Base-by-base conservation (phyloP, 2,329 filamentous ascomycete species). In the Akanthomyces dipterigenus region DNA sequence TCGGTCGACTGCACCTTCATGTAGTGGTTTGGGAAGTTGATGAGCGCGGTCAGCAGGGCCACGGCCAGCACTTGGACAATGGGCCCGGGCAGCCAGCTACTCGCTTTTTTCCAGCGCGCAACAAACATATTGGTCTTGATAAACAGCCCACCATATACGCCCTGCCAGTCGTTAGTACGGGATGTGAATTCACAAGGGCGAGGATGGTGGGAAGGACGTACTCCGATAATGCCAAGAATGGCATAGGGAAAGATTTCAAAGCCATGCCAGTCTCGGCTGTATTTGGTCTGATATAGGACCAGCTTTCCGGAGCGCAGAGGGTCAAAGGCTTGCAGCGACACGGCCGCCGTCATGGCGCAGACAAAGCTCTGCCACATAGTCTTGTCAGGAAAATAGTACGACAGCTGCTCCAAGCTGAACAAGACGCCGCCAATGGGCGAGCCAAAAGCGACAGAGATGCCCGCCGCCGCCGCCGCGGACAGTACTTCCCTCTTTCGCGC, bases 351-450 rank as follows among this genome's bases (percentile, higher is more conserved):
- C 93, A 98, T 98, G 71, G 95, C 95, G 69, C 95, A 98, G 45
- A 99, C 95, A 70, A 99, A 99, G 69, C 92, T 96, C 73, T 97
- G 95, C 95, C 95, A 99, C 95, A 99, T 98, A 11, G 95, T 98
- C 75, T 98, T 98, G 76, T 98, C 93, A 0, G 95, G 93, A 68
- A 98, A 98, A 74, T 97, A 98, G 73, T 97, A 98, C 1, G 92
- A 96, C 3, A 98, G 80, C 82, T 96, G 91, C 84, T 96, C 93
- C n/a, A 98, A 83, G 75, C 91, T 96, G 78, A 98, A 98, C 22
- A 98, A 78, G 24, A 98, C 93, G 51, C 93, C 93, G 12, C 93
- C 95, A 61, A 98, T 96, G 9, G 93, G 93, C 6, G 93, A 91
- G 34, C 93, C 93, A 72, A 97, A 97, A 49, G 93, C 93, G 31